These are phyloP conservation scores for Dendrobium officinale DNA, from an alignment of 106 monocot genomes.

Conservation along the genomic window DNA sequence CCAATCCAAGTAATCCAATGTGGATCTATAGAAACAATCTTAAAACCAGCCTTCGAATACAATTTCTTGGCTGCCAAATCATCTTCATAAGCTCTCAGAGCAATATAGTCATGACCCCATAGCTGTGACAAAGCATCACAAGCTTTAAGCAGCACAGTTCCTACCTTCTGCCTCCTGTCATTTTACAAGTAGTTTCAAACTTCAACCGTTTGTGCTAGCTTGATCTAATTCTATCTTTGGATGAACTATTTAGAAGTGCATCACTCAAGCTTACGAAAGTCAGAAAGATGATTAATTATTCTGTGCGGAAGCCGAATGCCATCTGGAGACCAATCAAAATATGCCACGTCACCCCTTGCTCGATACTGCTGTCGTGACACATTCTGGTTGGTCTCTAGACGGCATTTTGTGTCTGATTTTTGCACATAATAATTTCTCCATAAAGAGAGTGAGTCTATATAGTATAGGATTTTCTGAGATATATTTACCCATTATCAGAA, in stretches of 20 bases:
- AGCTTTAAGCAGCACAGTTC: conserved; percentile 62
- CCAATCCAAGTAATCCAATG: conserved; percentile 59
- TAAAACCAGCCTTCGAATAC: conserved; percentile 63
- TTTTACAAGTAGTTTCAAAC: not conserved
- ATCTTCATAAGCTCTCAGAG: conserved; percentile 73
- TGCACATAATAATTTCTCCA: too few species aligned
- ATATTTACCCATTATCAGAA: too few species aligned
- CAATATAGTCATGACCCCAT: conserved; percentile 56
- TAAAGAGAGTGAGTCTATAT: too few species aligned
- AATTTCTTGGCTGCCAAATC: conserved; percentile 50
- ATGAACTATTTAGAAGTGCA: not conserved
- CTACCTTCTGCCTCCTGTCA: conserved; percentile 68
- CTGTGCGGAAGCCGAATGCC: too few species aligned
- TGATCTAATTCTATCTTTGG: not conserved
- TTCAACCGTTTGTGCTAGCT: not conserved
- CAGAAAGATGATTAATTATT: too few species aligned
- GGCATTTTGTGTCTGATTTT: too few species aligned
- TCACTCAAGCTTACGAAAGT: too few species aligned
- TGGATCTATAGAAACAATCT: conserved; percentile 55
- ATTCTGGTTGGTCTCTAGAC: too few species aligned
- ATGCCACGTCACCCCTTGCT: too few species aligned
- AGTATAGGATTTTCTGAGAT: too few species aligned
- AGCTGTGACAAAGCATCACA: conserved; percentile 50
- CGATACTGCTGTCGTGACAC: too few species aligned
- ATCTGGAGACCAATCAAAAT: too few species aligned